Evolutionary conservation across 2,329 filamentous ascomycete genomes (phyloP), one percentile per base, ranked within the genome.

Genomic region (Westerdykella ornata): DNA sequence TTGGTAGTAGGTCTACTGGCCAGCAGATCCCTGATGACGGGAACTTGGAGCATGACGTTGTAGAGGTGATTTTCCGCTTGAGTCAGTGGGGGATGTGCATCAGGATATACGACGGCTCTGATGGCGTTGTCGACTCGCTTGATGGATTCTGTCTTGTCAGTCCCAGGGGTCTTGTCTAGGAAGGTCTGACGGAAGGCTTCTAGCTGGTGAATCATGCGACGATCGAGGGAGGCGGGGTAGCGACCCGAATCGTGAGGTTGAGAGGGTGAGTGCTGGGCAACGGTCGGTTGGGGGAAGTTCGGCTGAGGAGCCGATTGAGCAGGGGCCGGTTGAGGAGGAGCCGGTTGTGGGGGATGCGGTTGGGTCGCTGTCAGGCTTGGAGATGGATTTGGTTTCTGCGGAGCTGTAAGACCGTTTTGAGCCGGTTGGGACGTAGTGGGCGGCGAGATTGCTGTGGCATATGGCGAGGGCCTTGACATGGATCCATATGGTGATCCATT

Each of bases 181-280:
- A 62, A 66, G 11, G 57, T 53, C 3, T 46, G 44, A 14, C 62
- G 51, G 42, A 63, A 66, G 12, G 60, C 59, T 41, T 65, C 62
- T 2, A 66, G 49, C 36, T 63, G 60, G 31, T 49, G 47, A 14
- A 62, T 62, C 4, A 63, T 42, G 7, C 57, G 55, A 2, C 54
- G 53, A 26, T 57, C 51, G 7, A 55, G 58, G 6, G 52, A 52
- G 5, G 47, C 35, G 4, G 59, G 60, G 39, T 63, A 65, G 3
- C 59, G 60, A 16, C 56, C 56, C 28, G 57, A 52, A 1, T 57
- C 49, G 32, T 60, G 53, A 13, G 51, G 50, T 4, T 43, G 42
- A 14, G 44, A 34, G 12, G 46, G 29, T 18, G 43, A 37, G 14
- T 38, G 42, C 17, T 42, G 46, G 20, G 39, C 30, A 53, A 45